Percentiles rank a stretch among this genome's conserved stretches.
Evolutionary conservation across 257 asterid species (phyloP).

Genomic region (Buddleja alternifolia): DNA sequence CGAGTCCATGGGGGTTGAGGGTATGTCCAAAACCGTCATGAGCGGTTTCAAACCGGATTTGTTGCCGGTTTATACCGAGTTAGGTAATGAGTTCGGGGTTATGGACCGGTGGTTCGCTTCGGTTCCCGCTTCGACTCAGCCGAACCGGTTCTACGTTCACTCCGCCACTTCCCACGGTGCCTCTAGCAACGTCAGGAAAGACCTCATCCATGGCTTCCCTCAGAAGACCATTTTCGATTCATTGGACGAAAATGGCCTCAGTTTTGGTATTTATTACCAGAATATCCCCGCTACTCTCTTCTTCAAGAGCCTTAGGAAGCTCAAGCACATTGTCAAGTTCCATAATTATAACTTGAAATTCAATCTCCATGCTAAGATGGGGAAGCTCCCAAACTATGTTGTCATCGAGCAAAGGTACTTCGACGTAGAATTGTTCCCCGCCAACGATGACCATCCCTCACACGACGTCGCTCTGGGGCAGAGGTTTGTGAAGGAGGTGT

Average conservation of each 20-base stretch:
- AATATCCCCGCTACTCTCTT: constrained; percentile 91
- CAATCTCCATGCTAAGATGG: constrained; percentile 69
- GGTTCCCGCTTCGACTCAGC: constrained; percentile 96
- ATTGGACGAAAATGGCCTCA: constrained; percentile 73
- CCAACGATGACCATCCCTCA: constrained; percentile 94
- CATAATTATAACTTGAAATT: constrained; percentile 62
- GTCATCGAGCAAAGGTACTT: constrained; percentile 91
- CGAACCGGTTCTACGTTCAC: constrained; percentile 91
- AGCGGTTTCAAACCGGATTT: constrained; percentile 84
- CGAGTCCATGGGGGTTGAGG: constrained; percentile 65
- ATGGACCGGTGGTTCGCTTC: constrained; percentile 96
- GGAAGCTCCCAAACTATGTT: constrained; percentile 82
- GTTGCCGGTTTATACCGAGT: constrained; percentile 70
- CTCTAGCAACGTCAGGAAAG: constrained; percentile 89
- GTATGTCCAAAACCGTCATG: constrained; percentile 72
- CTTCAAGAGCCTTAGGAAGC: constrained; percentile 75
- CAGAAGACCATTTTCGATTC: constrained; percentile 97
- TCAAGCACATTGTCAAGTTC: constrained; percentile 65
- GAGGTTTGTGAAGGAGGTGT: constrained; percentile 94
- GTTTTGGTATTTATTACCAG: constrained; percentile 90
- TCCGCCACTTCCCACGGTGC: constrained; percentile 99
- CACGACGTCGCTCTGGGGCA: constrained; percentile 92
- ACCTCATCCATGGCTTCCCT: constrained; percentile 84
- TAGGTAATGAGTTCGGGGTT: constrained; percentile 80
- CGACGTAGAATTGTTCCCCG: constrained; percentile 65